Evolutionary conservation across 352 stramenopile genomes (phyloP).

Genomic region (Labyrinthula sp.): DNA sequence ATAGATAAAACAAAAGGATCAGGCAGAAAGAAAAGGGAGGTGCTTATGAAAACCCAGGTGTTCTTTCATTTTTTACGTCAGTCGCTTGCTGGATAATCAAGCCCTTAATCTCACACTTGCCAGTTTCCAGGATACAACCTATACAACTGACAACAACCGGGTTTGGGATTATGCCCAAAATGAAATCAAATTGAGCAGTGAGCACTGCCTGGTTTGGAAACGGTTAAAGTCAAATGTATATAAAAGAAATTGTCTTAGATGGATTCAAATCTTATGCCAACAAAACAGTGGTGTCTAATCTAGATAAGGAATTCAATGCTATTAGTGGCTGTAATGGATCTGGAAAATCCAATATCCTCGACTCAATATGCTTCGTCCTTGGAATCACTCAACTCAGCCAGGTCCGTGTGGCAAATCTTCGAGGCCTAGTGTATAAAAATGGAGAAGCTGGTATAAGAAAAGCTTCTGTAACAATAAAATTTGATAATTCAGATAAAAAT

Average conservation of each 20-base stretch:
- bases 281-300: constrained; percentile 88
- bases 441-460: constrained; percentile 96
- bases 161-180: no score
- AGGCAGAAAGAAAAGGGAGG: no score
- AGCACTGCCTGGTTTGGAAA: no score
- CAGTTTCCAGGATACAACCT: no score
- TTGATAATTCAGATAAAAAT: constrained; percentile 86
- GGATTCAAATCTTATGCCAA: constrained; percentile 99
- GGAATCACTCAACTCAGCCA: constrained; percentile 95
- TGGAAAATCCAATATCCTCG: constrained; percentile 97
- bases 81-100: no score
- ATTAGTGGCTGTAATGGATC: constrained; percentile 98
- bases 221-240: no score
- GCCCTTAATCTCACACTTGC: no score
- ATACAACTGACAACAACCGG: no score
- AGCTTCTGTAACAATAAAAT: constrained; percentile 91
- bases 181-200: no score
- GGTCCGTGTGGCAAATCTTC: constrained; percentile 89
- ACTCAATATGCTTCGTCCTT: constrained; percentile 98
- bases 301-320: constrained; percentile 97
- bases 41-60: no score
- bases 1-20: no score
- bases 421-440: constrained; percentile 99
- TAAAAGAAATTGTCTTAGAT: constrained; percentile 98
- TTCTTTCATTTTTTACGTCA: no score